Percentiles rank a stretch among this genome's conserved stretches.
These are phyloP conservation scores for Globisporangium uncinulatum DNA, from an alignment of 352 stramenopile genomes.

Conservation along the genomic window DNA sequence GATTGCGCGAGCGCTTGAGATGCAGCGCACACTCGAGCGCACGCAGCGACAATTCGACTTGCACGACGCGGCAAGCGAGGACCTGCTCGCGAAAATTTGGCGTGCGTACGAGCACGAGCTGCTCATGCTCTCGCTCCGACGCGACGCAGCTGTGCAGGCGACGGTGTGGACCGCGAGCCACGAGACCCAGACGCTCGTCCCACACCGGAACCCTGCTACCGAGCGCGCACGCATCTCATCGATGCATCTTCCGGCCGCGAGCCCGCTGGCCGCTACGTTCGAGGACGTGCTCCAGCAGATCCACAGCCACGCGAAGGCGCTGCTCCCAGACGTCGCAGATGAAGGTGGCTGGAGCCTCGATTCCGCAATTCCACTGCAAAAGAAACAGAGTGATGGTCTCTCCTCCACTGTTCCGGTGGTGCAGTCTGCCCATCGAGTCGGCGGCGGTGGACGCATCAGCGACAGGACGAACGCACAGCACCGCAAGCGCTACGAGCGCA, in stretches of 20 bases:
- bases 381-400: no score
- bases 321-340: slow-evolving; percentile 38
- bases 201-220: slow-evolving; percentile 57
- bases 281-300: slow-evolving; percentile 59
- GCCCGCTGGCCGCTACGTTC: slow-evolving; percentile 16
- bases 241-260: slow-evolving; percentile 33
- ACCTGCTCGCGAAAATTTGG: slow-evolving; percentile 48
- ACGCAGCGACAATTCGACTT: slow-evolving; percentile 44
- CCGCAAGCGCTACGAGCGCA: slow-evolving; percentile 4
- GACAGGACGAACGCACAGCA: background rate
- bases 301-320: slow-evolving; percentile 31
- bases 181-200: slow-evolving; percentile 52
- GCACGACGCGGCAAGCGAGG: slow-evolving; percentile 42
- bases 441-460: background rate
- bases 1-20: slow-evolving; percentile 36
- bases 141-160: slow-evolving; percentile 54
- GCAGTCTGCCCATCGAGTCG: slow-evolving; percentile 2
- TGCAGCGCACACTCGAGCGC: slow-evolving; percentile 30
- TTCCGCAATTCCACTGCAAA: no score
- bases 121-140: slow-evolving; percentile 52
- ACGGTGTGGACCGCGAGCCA: slow-evolving; percentile 33
- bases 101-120: slow-evolving; percentile 53
- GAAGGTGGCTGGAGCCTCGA: no score
- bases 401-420: background rate
- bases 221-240: slow-evolving; percentile 44